These are phyloP conservation scores for Globisporangium uncinulatum DNA, from an alignment of 352 stramenopile genomes.

Conservation along the genomic window DNA sequence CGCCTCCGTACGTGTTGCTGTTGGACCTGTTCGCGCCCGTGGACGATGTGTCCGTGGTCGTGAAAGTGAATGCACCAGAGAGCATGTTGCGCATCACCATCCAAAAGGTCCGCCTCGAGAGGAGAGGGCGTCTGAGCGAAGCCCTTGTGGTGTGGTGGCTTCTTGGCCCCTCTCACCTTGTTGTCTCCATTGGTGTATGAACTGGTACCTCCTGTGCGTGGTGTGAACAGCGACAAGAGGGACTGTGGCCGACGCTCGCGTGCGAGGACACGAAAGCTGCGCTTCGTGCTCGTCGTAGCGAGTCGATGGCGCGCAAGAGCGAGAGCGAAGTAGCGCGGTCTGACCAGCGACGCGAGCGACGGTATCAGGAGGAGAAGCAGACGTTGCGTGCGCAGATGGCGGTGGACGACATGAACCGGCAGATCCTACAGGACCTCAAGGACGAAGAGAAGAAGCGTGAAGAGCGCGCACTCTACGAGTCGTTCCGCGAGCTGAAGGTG, in stretches of 20 bases:
- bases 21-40: slow-evolving; percentile 58
- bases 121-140: too few relatives aligned
- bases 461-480: slow-evolving; percentile 75
- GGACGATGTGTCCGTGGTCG: slow-evolving; percentile 39
- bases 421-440: slow-evolving; percentile 69
- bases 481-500: slow-evolving; percentile 43
- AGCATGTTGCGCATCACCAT: slow-evolving; percentile 43
- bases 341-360: slow-evolving; percentile 46
- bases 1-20: slow-evolving; percentile 64
- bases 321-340: slow-evolving; percentile 29
- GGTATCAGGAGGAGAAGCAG: slow-evolving; percentile 63
- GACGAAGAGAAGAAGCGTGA: slow-evolving; percentile 71
- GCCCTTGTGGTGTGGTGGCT: too few relatives aligned
- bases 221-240: neutral
- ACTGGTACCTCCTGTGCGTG: neutral
- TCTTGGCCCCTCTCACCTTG: too few relatives aligned
- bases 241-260: slow-evolving; percentile 41
- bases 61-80: slow-evolving; percentile 35
- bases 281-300: slow-evolving; percentile 33
- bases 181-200: neutral
- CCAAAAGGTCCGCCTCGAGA: slow-evolving; percentile 27
- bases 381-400: slow-evolving; percentile 77
- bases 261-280: slow-evolving; percentile 30
- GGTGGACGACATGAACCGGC: slow-evolving; percentile 67
- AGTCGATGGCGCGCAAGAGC: slow-evolving; percentile 61